A percentile compares a stretch with the other conserved stretches of the same genome.
Evolutionary conservation across 805 yeast genomes (phyloP).

Genomic region (Candida yuanshanica): DNA sequence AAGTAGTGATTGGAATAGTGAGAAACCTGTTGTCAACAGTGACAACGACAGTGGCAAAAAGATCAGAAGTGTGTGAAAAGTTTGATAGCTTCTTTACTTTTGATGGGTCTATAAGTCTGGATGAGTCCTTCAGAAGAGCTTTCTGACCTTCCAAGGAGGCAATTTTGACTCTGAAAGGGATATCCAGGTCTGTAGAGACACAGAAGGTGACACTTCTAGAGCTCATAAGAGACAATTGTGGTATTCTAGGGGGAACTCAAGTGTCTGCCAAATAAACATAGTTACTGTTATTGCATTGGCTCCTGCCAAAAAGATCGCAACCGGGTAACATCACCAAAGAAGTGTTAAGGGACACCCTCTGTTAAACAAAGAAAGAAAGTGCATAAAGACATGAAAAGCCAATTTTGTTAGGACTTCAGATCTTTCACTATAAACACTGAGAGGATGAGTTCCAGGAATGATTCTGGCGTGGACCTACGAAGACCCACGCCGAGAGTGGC

Average conservation of each 20-base stretch:
- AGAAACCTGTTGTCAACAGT: constrained; percentile 39
- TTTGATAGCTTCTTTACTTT: constrained; percentile 36
- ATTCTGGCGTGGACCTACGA: background rate
- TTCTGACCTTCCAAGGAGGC: constrained; percentile 40
- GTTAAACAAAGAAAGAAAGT: background rate
- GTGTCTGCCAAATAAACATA: too few relatives aligned
- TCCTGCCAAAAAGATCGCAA: too few relatives aligned
- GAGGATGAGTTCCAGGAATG: background rate
- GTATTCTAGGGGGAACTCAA: background rate
- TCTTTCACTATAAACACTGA: background rate
- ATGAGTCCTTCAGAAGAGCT: constrained; percentile 37
- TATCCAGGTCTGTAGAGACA: constrained; percentile 48
- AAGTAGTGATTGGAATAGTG: constrained; percentile 43
- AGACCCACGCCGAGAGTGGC: constrained; percentile 43
- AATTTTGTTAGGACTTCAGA: too few relatives aligned
- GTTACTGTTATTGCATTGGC: too few relatives aligned
- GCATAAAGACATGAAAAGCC: background rate
- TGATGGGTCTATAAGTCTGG: constrained; percentile 42
- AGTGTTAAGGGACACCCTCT: background rate
- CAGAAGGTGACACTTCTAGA: constrained; percentile 46
- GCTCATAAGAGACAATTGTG: constrained; percentile 11
- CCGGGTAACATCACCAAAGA: background rate
- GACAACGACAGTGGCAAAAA: constrained; percentile 42
- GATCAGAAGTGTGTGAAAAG: constrained; percentile 28
- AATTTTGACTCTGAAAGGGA: constrained; percentile 44